Base-by-base conservation (phyloP, 371 early-diverging fungal species). In the Apophysomyces trapeziformis region DNA sequence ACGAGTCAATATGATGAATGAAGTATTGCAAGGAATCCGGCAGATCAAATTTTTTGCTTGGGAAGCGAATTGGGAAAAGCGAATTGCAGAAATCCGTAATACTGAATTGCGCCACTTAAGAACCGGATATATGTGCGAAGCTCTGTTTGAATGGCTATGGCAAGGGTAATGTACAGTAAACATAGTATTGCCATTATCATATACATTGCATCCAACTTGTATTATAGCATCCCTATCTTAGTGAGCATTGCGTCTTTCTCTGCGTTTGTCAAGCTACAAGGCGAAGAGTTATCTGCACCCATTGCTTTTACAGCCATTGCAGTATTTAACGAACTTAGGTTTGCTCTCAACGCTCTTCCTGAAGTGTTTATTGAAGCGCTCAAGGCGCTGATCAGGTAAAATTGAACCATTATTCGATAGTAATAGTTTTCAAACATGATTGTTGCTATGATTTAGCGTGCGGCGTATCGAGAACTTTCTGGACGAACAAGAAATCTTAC, bases 21-120 rank as follows among this genome's bases (percentile, higher is more conserved):
- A 87, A 67, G 79, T 84, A 14, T 66, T 90, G 7, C 85, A 87
- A 67, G 88, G 87, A 8, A 88, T 90, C 59, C 87, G 89, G n/a
- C 86, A 88, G 66, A 87, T 90, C 73, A 90, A 90, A 62, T 89
- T 88, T 61, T 89, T 89, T 77, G 89, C 89, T 32, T 90, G 89
- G 84, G 81, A 83, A 58, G 63, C 16, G 6, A 72, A 73, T 9
- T 83, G 84, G 84, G 69, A 72, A 43, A 66, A 77, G 18, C 72
- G 78, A 12, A 69, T 83, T 12, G 72, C 73, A 68, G 76, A 78
- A 58, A 75, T 85, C 1, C 72, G 89, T 73, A 74, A 71, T 5
- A 66, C 68, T 11, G 90, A 90, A 63, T 70, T 90, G 36, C 66
- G 72, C 36, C 80, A 80, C 47, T 58, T 89, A 61, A 66, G 76